These are phyloP conservation scores for Saxispiralis lemnorum DNA, from an alignment of 495 filamentous ascomycete genomes.

Conservation along the genomic window DNA sequence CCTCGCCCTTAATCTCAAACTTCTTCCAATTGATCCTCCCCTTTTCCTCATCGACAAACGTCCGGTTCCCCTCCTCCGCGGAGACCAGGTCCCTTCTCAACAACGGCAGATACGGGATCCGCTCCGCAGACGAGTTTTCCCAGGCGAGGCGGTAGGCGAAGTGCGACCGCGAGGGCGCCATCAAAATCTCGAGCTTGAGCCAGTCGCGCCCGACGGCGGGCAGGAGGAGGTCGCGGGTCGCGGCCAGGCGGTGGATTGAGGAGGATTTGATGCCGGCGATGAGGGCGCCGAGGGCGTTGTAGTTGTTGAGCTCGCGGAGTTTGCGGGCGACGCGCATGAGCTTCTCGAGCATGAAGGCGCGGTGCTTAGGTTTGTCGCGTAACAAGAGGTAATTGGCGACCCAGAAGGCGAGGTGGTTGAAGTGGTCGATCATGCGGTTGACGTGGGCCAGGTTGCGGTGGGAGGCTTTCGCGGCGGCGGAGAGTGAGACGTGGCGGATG, in stretches of 20 bases:
- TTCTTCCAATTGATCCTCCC: conserved; percentile 76
- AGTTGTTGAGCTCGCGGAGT: conserved; percentile 85
- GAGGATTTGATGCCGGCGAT: conserved; percentile 83
- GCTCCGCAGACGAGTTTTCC: conserved; percentile 77
- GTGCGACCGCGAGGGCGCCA: conserved; percentile 79
- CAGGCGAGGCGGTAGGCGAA: conserved; percentile 89
- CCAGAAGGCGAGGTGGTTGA: conserved; percentile 87
- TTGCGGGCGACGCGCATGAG: conserved; percentile 53
- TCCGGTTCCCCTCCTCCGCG: conserved; percentile 81
- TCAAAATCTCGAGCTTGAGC: conserved; percentile 74
- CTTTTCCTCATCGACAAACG: conserved; percentile 46
- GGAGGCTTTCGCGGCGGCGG: neutral
- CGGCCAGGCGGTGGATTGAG: conserved; percentile 65
- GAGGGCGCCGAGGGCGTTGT: conserved; percentile 83
- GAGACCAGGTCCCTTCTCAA: conserved; percentile 76
- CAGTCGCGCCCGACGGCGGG: conserved; percentile 56
- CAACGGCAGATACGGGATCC: conserved; percentile 89
- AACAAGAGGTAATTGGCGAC: conserved; percentile 82
- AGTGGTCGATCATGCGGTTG: conserved; percentile 84
- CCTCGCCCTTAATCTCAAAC: conserved; percentile 88
- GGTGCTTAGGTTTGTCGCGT: conserved; percentile 89
- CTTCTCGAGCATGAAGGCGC: conserved; percentile 75
- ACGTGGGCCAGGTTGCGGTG: conserved; percentile 54
- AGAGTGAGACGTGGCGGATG: conserved; percentile 61
- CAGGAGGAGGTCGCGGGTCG: conserved; percentile 65